phyloP scores from a whole-genome alignment of 2,329 filamentous ascomycete species.

The Leptosphaerulina australis region DNA sequence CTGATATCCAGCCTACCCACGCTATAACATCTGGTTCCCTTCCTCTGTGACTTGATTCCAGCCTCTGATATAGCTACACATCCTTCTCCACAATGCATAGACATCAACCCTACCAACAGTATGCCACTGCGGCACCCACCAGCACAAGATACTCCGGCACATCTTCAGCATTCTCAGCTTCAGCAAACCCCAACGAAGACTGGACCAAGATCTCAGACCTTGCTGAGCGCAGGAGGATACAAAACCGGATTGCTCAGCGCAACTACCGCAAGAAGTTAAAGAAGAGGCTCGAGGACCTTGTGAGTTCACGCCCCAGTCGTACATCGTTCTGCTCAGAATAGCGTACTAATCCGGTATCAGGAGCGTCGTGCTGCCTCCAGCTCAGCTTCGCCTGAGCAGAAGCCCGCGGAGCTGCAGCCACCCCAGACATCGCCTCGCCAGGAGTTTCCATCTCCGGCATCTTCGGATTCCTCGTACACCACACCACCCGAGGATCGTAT shows the following conservation, averaged over 20 bases:
- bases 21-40: conserved; percentile 24
- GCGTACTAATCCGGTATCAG: conserved; percentile 28
- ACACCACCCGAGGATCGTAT: conserved; percentile 69
- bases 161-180: conserved; percentile 93
- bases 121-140: conserved; percentile 48
- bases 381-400: conserved; percentile 64
- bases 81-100: conserved; percentile 50
- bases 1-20: conserved; percentile 23
- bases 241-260: conserved; percentile 96
- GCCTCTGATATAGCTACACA: conserved; percentile 11
- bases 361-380: conserved; percentile 75
- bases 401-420: conserved; percentile 59
- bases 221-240: conserved; percentile 89
- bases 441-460: conserved; percentile 46
- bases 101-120: conserved; percentile 54
- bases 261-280: conserved; percentile 98
- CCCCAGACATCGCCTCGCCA: conserved; percentile 45
- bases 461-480: conserved; percentile 45
- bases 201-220: conserved; percentile 99
- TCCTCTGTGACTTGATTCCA: conserved; percentile 14
- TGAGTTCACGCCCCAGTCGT: conserved; percentile 22
- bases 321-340: conserved; percentile 19
- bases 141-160: conserved; percentile 73
- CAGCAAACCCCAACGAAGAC: conserved; percentile 94
- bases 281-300: conserved; percentile 81